Percentiles rank a stretch among this genome's conserved stretches.
Conservation (phyloP, 73 alveolate genomes). For the Tetrahymena malaccensis region DNA sequence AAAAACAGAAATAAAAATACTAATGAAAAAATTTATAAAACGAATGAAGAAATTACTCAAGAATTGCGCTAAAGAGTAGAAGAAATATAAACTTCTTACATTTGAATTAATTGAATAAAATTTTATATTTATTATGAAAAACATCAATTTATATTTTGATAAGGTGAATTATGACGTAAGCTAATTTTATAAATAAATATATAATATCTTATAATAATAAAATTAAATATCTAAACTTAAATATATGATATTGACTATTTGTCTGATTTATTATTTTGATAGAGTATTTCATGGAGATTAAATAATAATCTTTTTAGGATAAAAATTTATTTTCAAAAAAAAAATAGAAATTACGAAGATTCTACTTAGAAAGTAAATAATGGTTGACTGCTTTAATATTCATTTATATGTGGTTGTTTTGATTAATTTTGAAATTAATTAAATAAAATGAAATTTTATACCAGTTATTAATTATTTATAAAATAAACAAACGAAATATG, state of each 20-base stretch:
- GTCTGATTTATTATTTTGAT: no score
- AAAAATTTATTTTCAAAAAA: no score
- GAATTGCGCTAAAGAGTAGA: not conserved
- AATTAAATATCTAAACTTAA: no score
- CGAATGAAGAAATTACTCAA: not conserved
- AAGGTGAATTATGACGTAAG: not conserved
- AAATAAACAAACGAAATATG: not conserved
- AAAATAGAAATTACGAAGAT: not conserved
- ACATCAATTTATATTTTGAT: not conserved
- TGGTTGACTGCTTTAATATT: not conserved
- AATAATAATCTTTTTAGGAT: no score
- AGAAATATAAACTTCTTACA: not conserved
- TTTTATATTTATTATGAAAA: no score
- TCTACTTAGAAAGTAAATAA: not conserved
- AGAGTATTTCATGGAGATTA: not conserved
- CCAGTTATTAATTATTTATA: not conserved
- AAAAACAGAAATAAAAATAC: not conserved
- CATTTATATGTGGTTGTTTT: not conserved
- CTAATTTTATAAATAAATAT: no score
- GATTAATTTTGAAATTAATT: not conserved
- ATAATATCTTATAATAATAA: not conserved
- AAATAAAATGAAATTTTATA: not conserved
- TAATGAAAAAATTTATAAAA: not conserved
- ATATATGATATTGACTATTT: no score
- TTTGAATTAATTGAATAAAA: not conserved